Evolutionary conservation across 2,329 filamentous ascomycete species (phyloP), one percentile per base, ranked within the genome.

Genomic region (Epichloe festucae): DNA sequence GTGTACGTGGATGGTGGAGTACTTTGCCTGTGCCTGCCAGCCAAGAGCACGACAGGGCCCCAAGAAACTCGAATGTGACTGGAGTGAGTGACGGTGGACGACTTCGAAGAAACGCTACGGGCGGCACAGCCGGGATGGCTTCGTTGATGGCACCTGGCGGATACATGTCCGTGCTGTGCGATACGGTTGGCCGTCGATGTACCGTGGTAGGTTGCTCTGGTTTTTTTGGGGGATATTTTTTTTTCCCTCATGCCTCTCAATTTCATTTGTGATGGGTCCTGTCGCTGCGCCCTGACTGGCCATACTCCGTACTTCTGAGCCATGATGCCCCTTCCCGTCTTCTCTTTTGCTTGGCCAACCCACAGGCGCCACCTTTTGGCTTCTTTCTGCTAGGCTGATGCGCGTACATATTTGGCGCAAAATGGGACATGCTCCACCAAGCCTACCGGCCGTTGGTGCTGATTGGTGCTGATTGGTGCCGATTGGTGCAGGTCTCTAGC

Each of bases 91-190:
- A 55, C 54, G 60, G 27, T 10, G 27, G 27, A 31, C 27, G 27
- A 31, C 8, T 31, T 31, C 27, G 27, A 31, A 31, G 27, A 31
- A 31, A 31, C 27, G 58, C 56, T 60, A 57, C 55, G 58, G 57
- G 59, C 55, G 57, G 56, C 57, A 54, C 52, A 58, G 52, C 54
- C 55, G 52, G 58, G 53, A 7, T 3, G 10, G 14, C 40, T 36
- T 41, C 39, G 35, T 17, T 31, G 10, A 49, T 10, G 39, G 48
- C 48, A 49, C 48, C 11, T 27, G 6, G 39, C n/a, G 48, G 48
- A 39, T 45, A 50, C 48, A 44, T 38, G 4, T 11, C 31, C 15
- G 40, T 27, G 21, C 14, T 19, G 41, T 35, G 31, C 35, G 15
- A 8, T 35, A 5, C 8, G 14, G 44, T 38, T 15, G 35, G 27